Percentiles rank a stretch among this genome's conserved stretches.
Conservation (phyloP, 257 asterid genomes). For the Galeopsis tetrahit region DNA sequence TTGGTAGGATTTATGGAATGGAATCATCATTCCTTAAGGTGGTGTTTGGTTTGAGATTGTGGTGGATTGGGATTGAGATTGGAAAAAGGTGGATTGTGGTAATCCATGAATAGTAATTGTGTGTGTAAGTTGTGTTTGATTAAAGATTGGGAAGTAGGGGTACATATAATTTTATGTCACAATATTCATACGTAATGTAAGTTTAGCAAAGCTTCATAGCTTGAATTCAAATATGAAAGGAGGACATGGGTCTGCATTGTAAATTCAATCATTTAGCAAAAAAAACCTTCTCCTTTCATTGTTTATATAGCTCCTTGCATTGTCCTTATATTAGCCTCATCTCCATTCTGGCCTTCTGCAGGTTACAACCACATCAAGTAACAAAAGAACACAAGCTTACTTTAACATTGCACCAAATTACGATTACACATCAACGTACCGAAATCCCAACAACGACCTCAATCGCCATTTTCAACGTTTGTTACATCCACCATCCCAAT, state of each 20-base stretch:
- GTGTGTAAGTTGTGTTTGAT: no score
- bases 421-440: neutral
- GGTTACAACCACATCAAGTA: slow-evolving; percentile 20
- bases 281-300: slow-evolving; percentile 59
- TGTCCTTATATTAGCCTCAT: slow-evolving; percentile 59
- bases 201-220: slow-evolving; percentile 14
- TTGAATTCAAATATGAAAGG: slow-evolving; percentile 23
- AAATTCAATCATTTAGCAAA: slow-evolving; percentile 37
- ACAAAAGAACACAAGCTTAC: neutral
- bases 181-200: slow-evolving; percentile 30
- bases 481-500: no score
- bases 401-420: neutral
- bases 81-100: no score
- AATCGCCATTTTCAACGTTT: no score
- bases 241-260: neutral
- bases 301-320: slow-evolving; percentile 62
- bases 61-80: no score
- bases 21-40: no score
- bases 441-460: no score
- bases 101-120: neutral
- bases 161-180: slow-evolving; percentile 22
- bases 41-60: no score
- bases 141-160: no score
- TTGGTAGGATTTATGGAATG: no score
- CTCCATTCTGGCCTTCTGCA: no score